Percentiles rank a stretch among this genome's conserved stretches.
phyloP scores from a whole-genome alignment of 148 eudicot genomes.

The Polygonum aviculare region DNA sequence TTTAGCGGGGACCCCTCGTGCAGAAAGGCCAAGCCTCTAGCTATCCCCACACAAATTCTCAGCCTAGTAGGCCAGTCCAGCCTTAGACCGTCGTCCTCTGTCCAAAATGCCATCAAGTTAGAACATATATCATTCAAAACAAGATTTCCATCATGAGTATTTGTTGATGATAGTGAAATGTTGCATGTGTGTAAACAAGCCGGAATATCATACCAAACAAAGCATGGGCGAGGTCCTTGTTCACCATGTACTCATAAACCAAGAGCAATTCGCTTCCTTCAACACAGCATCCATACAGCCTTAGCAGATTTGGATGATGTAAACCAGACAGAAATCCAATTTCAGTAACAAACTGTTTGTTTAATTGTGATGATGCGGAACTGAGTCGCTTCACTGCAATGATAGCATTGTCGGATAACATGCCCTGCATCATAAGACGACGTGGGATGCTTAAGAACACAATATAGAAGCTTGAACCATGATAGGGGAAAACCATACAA shows the following conservation, averaged over 20 bases:
- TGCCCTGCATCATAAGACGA: conserved; percentile 21
- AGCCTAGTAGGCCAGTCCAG: conserved; percentile 36
- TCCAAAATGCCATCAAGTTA: not conserved
- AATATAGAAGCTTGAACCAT: not conserved
- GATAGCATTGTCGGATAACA: conserved; percentile 23
- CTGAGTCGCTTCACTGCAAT: conserved; percentile 46
- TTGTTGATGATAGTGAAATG: not conserved
- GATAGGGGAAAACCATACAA: not conserved
- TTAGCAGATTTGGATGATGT: conserved; percentile 37
- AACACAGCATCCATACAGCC: conserved; percentile 36
- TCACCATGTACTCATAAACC: conserved; percentile 43
- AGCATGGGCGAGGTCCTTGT: conserved; percentile 31
- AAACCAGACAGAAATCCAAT: conserved; percentile 36
- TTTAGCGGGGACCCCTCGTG: conserved; percentile 33
- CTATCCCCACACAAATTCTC: conserved; percentile 33
- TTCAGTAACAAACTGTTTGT: conserved; percentile 38
- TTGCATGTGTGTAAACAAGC: not conserved
- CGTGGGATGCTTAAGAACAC: not conserved
- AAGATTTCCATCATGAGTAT: not conserved
- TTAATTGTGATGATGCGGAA: conserved; percentile 32
- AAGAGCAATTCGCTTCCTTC: conserved; percentile 33
- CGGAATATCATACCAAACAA: conserved; percentile 23
- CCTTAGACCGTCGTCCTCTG: conserved; percentile 10
- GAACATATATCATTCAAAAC: not conserved
- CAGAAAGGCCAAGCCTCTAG: conserved; percentile 38